Conservation (phyloP, 306 rosid genomes). For the Ziziphus jujuba region DNA sequence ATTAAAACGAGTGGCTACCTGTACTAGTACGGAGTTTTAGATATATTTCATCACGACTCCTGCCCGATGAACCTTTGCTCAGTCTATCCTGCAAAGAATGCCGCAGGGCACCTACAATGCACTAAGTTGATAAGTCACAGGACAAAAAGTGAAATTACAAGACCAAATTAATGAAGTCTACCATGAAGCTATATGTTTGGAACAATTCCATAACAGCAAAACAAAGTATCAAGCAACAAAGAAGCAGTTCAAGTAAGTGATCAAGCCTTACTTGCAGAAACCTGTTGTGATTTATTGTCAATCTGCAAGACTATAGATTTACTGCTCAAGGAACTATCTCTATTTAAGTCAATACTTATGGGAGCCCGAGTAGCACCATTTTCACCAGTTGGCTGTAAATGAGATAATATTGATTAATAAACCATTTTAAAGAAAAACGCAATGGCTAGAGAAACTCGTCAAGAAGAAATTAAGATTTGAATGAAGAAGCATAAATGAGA, state of each 20-base stretch:
- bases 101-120: constrained; percentile 50
- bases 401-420: not conserved
- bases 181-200: not conserved
- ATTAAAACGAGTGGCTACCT: constrained; percentile 34
- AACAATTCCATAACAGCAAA: not conserved
- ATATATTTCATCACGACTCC: constrained; percentile 48
- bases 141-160: not conserved
- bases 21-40: constrained; percentile 60
- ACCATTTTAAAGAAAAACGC: too few species aligned
- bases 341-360: constrained; percentile 79
- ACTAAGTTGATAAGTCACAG: not conserved
- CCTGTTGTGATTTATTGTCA: constrained; percentile 83
- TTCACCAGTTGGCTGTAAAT: constrained; percentile 85
- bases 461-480: too few species aligned
- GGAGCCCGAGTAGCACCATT: constrained; percentile 96
- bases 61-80: constrained; percentile 48
- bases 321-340: constrained; percentile 79
- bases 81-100: constrained; percentile 63
- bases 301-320: constrained; percentile 85
- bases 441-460: too few species aligned
- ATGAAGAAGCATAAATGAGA: not conserved
- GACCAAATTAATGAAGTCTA: not conserved
- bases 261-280: constrained; percentile 68
- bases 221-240: not conserved
- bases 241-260: not conserved